Evolutionary conservation across 768 basidiomycete genomes (phyloP), one percentile per base, ranked within the genome.

Genomic region (Sistotremastrum niveocremeum): DNA sequence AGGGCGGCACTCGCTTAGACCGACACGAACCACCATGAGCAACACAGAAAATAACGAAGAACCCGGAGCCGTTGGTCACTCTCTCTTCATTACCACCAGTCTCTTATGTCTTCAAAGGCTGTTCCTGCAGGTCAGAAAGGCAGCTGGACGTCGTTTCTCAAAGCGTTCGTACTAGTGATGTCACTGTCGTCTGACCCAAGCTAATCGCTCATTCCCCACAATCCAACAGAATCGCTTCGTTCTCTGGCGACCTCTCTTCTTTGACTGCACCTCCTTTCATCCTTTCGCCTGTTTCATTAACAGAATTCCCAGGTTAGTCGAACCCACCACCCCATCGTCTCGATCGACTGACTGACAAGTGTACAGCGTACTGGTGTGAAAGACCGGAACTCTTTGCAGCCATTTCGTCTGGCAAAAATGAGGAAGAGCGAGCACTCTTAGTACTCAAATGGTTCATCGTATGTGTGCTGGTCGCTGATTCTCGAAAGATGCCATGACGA

Each of bases 371-470:
- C 64, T 98, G 94, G 94, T 88, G 90, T 58, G 94, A 98, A 61
- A 84, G 86, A 43, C 90, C 90, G 30, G 81, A 81, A 45, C 68
- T 90, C 45, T 97, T 99, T 57, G 78, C 90, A 3, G 77, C 77
- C 20, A 97, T 97, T 59, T 77, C 81, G 12, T 79, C 81, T 53
- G 88, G 80, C 4, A 71, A 69, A 58, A 76, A 74, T 8, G 74
- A 79, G 32, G 81, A 91, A 60, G 77, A 79, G 2, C 71, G 91
- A 42, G 72, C 79, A 2, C 67, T 86, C 44, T 75, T 79, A 5
- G 88, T 97, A n/a, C 71, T 97, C 39, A 77, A 74, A 55, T 99
- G 94, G 94, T 99, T 98, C 65, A 85, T 99, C 57, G 82, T 86
- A 54, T 54, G 81, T 67, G 6, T 5, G 6, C 8, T 12, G 40